phyloP scores from a whole-genome alignment of 2,329 filamentous ascomycete species.

The Ceratocystis ficicola region DNA sequence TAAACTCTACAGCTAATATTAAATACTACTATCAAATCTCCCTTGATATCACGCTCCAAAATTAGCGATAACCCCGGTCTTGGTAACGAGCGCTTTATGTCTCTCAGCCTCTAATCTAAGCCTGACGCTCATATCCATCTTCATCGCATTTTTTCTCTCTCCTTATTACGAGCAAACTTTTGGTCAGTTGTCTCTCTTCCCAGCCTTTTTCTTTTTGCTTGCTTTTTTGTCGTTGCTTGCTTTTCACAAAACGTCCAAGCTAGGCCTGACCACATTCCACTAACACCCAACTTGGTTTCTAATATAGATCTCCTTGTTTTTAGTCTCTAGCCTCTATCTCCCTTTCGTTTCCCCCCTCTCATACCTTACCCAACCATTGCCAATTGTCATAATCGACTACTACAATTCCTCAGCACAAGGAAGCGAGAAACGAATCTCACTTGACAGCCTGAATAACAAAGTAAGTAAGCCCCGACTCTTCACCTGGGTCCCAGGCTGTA shows the following conservation, averaged over 20 bases:
- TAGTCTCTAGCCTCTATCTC: neutral
- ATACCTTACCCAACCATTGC: neutral
- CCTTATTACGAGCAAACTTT: neutral
- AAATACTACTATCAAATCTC: neutral
- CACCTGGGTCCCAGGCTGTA: neutral
- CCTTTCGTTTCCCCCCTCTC: neutral
- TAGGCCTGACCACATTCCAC: neutral
- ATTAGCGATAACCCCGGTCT: neutral
- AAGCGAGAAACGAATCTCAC: conserved; percentile 5
- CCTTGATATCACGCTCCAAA: neutral
- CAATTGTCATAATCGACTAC: neutral
- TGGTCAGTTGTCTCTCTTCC: neutral
- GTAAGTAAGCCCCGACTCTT: neutral
- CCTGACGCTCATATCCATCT: neutral
- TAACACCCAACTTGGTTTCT: neutral
- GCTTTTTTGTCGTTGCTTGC: neutral
- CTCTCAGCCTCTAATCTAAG: neutral
- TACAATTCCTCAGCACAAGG: conserved; percentile 5
- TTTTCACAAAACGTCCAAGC: conserved; percentile 1
- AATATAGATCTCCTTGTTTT: neutral
- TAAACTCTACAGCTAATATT: neutral
- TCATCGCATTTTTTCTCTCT: neutral
- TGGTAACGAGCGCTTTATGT: neutral
- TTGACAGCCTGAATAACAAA: neutral
- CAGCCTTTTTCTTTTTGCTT: neutral